Base-by-base conservation (phyloP, 345 rosid species). In the Melaleuca quinquenervia region DNA sequence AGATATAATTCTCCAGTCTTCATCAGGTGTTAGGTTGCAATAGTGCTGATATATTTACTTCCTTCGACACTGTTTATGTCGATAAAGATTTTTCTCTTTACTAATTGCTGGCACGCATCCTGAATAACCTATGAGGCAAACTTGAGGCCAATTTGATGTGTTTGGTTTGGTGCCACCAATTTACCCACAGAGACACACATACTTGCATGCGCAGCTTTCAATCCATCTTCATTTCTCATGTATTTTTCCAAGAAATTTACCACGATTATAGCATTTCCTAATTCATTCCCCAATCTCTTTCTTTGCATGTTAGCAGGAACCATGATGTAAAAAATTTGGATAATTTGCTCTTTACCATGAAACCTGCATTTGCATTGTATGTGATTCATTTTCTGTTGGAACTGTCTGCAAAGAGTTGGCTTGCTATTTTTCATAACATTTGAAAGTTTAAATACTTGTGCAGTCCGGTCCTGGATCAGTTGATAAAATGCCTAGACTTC, bases 401-500 rank as follows among this genome's bases (percentile, higher is more conserved):
- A n/a, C 64, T 62, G 29, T 20, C 27, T 36, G 29, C 70, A 41
- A 70, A 51, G n/a, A 82, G 82, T 27, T 82, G 84, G 26, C 80
- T 52, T 85, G 48, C 58, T 27, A 78, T 24, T 82, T 85, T 45
- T 56, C 14, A 26, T 82, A 56, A 86, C 84, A 70, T 36, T 70
- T 32, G 48, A 36, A 70, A 70, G 48, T 70, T 70, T 36, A 18
- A 70, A 36, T 70, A 70, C 52, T 90, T 50, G 36, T 89, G 92
- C 95, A 93, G 95, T 80, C 92, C 64, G 92, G 87, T 52, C 90
- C 84, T 83, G 90, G 93, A 87, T 87, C 86, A 45, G 84, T 85
- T n/a, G 83, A 53, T 80, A 91, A 74, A 62, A 12, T 86, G 18
- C 82, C 92, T 83, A 87, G 88, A 52, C 82, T 90, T 88, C 92